Evolutionary conservation across 2,329 filamentous ascomycete species (phyloP).

Genomic region (Fusarium succisae): DNA sequence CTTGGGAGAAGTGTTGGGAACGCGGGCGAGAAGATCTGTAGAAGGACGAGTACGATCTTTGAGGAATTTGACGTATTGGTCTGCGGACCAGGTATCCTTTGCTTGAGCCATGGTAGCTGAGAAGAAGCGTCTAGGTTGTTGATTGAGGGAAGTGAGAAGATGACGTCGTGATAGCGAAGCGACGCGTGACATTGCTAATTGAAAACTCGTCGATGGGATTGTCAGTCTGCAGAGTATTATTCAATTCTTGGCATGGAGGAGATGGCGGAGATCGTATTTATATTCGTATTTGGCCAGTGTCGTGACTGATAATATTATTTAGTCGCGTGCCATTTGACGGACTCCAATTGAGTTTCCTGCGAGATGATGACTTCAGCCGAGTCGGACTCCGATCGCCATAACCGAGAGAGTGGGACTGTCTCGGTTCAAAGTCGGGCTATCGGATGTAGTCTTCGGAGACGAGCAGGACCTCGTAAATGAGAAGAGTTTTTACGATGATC

Average conservation of each 20-base stretch:
- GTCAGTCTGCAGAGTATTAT: neutral
- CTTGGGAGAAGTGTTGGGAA: conserved; percentile 52
- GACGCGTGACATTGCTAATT: neutral
- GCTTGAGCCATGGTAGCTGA: conserved; percentile 5
- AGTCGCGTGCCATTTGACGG: neutral
- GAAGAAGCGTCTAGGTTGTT: neutral
- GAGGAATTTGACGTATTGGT: conserved; percentile 65
- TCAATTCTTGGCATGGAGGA: accelerated
- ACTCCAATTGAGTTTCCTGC: neutral
- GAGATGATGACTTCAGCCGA: neutral
- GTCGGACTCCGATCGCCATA: neutral
- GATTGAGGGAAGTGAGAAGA: neutral
- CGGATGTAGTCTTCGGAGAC: neutral
- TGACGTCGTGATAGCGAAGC: conserved; percentile 9
- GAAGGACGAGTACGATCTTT: conserved; percentile 62
- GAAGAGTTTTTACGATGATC: neutral
- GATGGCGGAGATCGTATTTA: neutral
- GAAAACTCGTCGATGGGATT: neutral
- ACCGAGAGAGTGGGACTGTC: conserved; percentile 19
- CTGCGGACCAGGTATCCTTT: conserved; percentile 58
- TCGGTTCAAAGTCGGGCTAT: neutral
- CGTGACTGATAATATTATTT: neutral
- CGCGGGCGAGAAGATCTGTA: conserved; percentile 60
- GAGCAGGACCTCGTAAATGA: neutral
- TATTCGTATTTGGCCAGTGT: neutral